Evolutionary conservation across 306 rosid genomes (phyloP).

Genomic region (Elaeagnus macrophylla): DNA sequence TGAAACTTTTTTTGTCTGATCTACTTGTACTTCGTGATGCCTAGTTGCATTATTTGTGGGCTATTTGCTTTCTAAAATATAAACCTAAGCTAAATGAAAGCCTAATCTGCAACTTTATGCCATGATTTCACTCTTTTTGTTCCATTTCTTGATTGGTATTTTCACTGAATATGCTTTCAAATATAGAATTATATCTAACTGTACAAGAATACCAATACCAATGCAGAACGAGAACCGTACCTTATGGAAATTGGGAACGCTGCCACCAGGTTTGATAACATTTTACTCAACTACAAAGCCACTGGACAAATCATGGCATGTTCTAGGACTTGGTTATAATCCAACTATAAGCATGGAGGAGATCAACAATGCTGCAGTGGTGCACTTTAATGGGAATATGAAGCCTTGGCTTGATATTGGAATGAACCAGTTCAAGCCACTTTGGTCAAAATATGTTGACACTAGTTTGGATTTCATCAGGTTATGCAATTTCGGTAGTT

Average conservation of each 20-base stretch:
- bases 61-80: too few species aligned
- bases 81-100: too few species aligned
- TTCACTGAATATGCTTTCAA: too few species aligned
- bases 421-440: slow-evolving; percentile 66
- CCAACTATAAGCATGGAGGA: slow-evolving; percentile 81
- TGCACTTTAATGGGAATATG: slow-evolving; percentile 83
- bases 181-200: not conserved
- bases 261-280: slow-evolving; percentile 80
- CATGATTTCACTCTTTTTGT: not conserved
- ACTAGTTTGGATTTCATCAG: slow-evolving; percentile 68
- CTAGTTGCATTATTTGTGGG: too few species aligned
- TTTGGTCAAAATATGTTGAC: slow-evolving; percentile 80
- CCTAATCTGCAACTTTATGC: not conserved
- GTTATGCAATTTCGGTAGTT: slow-evolving; percentile 77
- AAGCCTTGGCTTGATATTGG: slow-evolving; percentile 94
- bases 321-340: slow-evolving; percentile 77
- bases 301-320: slow-evolving; percentile 83
- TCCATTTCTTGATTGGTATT: too few species aligned
- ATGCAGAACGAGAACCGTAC: slow-evolving; percentile 77
- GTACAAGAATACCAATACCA: slow-evolving; percentile 9
- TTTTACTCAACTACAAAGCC: slow-evolving; percentile 76
- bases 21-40: too few species aligned
- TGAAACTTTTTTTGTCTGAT: too few species aligned
- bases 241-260: slow-evolving; percentile 74
- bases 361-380: slow-evolving; percentile 74